Evolutionary conservation across 106 monocot species (phyloP).

Genomic region (Apostasia shenzhenica): DNA sequence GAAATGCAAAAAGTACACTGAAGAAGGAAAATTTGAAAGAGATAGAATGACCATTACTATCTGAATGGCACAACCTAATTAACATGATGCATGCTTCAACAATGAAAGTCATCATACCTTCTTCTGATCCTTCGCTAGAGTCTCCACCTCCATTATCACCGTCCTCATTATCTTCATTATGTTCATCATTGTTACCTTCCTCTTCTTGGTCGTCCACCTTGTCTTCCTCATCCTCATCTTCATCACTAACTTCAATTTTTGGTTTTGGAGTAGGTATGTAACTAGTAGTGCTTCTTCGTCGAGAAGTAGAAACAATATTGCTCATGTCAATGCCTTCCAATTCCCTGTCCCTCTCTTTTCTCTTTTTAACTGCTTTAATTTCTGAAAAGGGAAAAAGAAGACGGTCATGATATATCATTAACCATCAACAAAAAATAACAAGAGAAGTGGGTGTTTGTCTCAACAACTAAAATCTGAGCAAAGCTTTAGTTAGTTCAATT

Average conservation of each 20-base stretch:
- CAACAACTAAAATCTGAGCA: no score
- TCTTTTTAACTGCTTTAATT: constrained; percentile 77
- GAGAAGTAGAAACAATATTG: constrained; percentile 88
- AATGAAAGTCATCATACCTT: constrained; percentile 18
- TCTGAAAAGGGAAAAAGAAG: constrained; percentile 31
- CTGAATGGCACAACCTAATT: not conserved
- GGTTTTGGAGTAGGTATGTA: constrained; percentile 69
- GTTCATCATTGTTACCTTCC: constrained; percentile 21
- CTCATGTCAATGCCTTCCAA: constrained; percentile 96
- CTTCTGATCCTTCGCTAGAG: constrained; percentile 45
- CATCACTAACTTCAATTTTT: constrained; percentile 39
- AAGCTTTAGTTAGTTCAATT: no score
- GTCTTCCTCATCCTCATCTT: constrained; percentile 40
- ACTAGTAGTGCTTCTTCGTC: constrained; percentile 53
- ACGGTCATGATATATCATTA: no score
- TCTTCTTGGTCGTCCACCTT: constrained; percentile 37
- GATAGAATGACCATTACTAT: not conserved
- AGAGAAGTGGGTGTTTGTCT: no score
- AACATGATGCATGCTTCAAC: not conserved
- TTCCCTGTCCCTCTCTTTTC: constrained; percentile 85
- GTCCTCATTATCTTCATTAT: constrained; percentile 27
- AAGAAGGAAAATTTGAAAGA: no score
- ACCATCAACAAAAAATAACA: no score
- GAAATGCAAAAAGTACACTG: no score
- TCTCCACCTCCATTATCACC: constrained; percentile 25